Conservation (phyloP, 2,329 filamentous ascomycete genomes). For the Aspergillus uvarum region DNA sequence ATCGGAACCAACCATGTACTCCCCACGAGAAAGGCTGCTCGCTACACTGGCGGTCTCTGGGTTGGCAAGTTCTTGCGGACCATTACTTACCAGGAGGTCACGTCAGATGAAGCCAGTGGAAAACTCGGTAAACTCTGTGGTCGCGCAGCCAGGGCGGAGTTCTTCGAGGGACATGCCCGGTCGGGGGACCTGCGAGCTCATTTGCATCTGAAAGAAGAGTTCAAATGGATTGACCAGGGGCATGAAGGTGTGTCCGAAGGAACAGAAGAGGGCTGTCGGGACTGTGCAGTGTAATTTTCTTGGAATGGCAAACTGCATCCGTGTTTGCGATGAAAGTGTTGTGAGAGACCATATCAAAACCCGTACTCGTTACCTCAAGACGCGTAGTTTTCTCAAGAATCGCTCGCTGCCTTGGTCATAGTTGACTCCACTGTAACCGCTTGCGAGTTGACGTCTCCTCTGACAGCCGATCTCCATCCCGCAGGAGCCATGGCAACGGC, state of each 20-base stretch:
- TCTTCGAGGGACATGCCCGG: conserved; percentile 55
- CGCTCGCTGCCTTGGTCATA: no score
- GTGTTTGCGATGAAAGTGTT: not conserved
- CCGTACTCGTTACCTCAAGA: no score
- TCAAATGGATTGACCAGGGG: conserved; percentile 43
- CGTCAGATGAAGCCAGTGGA: conserved; percentile 45
- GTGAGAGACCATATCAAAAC: no score
- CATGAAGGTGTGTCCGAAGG: not conserved
- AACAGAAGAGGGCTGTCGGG: not conserved
- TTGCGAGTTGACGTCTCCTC: no score
- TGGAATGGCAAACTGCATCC: not conserved
- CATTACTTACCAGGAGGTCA: conserved; percentile 55
- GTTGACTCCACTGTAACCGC: no score
- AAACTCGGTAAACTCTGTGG: conserved; percentile 52
- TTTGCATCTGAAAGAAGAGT: conserved; percentile 43
- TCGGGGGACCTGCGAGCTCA: conserved; percentile 52
- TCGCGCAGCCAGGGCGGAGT: conserved; percentile 51
- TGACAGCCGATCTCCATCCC: no score
- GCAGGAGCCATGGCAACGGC: no score
- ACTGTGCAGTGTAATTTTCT: not conserved
- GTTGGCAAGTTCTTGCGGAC: conserved; percentile 56
- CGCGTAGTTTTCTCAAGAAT: no score
- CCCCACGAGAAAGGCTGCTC: conserved; percentile 49
- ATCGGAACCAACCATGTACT: conserved; percentile 59
- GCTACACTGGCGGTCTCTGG: conserved; percentile 56